These are phyloP conservation scores for Torulaspora indica DNA, from an alignment of 805 yeast genomes.

Conservation along the genomic window DNA sequence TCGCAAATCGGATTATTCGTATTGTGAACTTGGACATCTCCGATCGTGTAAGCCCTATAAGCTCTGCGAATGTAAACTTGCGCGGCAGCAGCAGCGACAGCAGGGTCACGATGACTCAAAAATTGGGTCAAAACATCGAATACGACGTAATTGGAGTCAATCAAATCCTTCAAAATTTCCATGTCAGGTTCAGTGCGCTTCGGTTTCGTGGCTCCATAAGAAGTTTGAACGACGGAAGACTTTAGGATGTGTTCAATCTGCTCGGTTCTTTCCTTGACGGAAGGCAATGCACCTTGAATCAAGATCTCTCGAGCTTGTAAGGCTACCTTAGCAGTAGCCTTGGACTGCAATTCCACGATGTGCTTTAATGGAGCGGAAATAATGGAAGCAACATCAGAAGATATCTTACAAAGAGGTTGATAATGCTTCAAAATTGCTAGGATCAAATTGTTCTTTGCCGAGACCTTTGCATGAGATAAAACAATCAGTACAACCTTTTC, in stretches of 20 bases:
- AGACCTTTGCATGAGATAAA: constrained; percentile 87
- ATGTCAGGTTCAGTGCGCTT: constrained; percentile 78
- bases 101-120: constrained; percentile 74
- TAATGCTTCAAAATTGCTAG: constrained; percentile 80
- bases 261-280: constrained; percentile 91
- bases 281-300: constrained; percentile 95
- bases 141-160: constrained; percentile 92
- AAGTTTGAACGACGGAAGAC: constrained; percentile 82
- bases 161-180: constrained; percentile 78
- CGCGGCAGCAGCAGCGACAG: constrained; percentile 92
- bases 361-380: constrained; percentile 69
- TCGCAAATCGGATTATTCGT: constrained; percentile 63
- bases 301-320: constrained; percentile 93
- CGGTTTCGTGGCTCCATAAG: constrained; percentile 78
- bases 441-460: constrained; percentile 86
- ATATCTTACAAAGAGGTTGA: constrained; percentile 70
- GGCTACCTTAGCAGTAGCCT: constrained; percentile 89
- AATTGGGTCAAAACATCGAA: constrained; percentile 94
- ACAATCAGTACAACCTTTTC: constrained; percentile 65
- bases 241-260: constrained; percentile 94
- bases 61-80: constrained; percentile 96
- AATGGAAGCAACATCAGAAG: constrained; percentile 61
- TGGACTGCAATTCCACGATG: constrained; percentile 82
- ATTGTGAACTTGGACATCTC: constrained; percentile 62
- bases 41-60: constrained; percentile 89